Conservation (phyloP, 2,329 filamentous ascomycete species). For the Stagonosporopsis cucurbitacearum region DNA sequence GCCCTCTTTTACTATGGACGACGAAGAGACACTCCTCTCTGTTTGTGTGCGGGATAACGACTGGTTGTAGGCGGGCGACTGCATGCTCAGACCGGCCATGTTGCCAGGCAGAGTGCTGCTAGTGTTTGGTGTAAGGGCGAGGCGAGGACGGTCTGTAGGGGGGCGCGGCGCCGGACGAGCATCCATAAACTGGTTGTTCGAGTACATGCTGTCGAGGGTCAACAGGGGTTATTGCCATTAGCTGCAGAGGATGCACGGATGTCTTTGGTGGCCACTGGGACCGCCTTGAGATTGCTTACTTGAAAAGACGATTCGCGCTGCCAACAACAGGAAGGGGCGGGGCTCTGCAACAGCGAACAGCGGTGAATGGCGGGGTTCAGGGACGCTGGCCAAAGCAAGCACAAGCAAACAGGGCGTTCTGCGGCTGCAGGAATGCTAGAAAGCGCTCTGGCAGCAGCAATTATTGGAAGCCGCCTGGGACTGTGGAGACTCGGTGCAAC, state of each 20-base stretch:
- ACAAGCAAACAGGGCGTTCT: constrained; percentile 15
- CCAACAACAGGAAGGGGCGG: constrained; percentile 19
- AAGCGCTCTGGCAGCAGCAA: neutral
- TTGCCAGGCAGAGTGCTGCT: constrained; percentile 72
- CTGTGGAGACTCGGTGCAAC: constrained; percentile 1
- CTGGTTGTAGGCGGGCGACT: constrained; percentile 60
- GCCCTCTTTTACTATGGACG: constrained; percentile 63
- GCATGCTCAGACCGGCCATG: constrained; percentile 78
- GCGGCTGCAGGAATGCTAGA: constrained; percentile 10
- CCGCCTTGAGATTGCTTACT: constrained; percentile 31
- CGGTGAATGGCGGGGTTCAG: constrained; percentile 41
- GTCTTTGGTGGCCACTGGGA: neutral
- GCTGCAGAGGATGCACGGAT: constrained; percentile 7
- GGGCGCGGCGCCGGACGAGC: constrained; percentile 92
- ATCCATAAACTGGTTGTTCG: constrained; percentile 84
- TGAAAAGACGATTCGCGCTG: constrained; percentile 30
- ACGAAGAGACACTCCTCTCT: constrained; percentile 47
- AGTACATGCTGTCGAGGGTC: constrained; percentile 61
- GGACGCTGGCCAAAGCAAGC: constrained; percentile 8
- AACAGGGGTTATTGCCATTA: neutral
- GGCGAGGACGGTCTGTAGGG: constrained; percentile 80
- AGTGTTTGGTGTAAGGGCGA: constrained; percentile 78
- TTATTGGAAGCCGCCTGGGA: constrained; percentile 5
- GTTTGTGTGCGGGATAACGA: constrained; percentile 52
- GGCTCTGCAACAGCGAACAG: constrained; percentile 22